Base-by-base conservation (phyloP, 2,329 filamentous ascomycete genomes). In the Pezicula radicicola region DNA sequence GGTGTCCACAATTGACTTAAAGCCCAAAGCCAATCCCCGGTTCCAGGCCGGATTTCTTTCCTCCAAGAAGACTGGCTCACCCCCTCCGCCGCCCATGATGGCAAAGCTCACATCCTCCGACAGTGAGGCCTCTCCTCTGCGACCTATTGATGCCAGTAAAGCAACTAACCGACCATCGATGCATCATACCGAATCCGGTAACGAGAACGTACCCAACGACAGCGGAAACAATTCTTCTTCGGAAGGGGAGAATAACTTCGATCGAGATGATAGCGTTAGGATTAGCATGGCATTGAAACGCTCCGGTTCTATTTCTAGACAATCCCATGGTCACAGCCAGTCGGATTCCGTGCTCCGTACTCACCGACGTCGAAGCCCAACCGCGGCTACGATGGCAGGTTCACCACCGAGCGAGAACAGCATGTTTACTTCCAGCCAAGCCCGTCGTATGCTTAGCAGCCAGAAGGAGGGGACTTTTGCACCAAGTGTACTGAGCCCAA, bases 11-110 rank as follows among this genome's bases (percentile, higher is more conserved):
- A 72, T 86, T 35, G 80, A 87, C 40, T 67, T 84, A 35, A 81
- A 79, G 54, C 78, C 77, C 25, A 89, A 89, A 61, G 81, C 82
- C 47, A 88, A 81, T 70, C 42, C 42, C 15, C 83, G 93, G 41
- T 97, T 97, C 72, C 89, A 96, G 62, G 81, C 91, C 2, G 93
- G 93, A 5, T 96, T 96, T 68, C 73, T 97, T 33, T 33, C 30
- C 21, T 84, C 89, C 1, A 88, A 86, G 68, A 84, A 69, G 39
- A 61, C 66, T 2, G 74, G 79, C 43, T 85, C 80, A 48, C 91
- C 88, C 3, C 87, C 88, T 4, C 77, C 81, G 13, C 72, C 73
- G 13, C 70, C 85, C 53, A 79, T 78, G n/a, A 74, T 81, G 25
- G 77, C 78, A 47, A 70, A 84, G 37, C 77, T 81, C 19, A 81